Evolutionary conservation across 495 filamentous ascomycete genomes (phyloP), one percentile per base, ranked within the genome.

Genomic region (Amniculicola lignicola): DNA sequence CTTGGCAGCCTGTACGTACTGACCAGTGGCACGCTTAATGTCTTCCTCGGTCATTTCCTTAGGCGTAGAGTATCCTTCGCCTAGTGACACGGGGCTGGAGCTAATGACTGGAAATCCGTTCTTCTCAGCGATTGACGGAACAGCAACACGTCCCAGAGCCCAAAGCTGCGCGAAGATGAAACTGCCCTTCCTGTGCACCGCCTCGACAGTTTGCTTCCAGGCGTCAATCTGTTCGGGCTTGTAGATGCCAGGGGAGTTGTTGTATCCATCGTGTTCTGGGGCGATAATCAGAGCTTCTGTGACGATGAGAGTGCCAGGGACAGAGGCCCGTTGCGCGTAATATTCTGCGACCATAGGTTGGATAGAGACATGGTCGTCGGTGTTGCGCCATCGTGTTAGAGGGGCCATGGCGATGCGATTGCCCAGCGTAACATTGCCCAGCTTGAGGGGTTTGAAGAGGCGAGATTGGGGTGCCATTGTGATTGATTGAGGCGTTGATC

Each of bases 131-230:
- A 69, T 69, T 0, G 74, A 58, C 31, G 67, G 57, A 0, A 81
- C 78, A 3, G 76, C 69, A 6, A 40, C 47, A n/a, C 87, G 79
- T 14, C 87, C 87, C 4, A 85, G 67, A 0, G 79, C 78, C 82
- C 84, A 87, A 10, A 90, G 73, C 71, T 90, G 87, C 29, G 74
- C 48, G 69, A 73, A 85, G 59, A 90, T 88, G 61, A 73, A 80
- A 44, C 75, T 73, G 40, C 81, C 79, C 35, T 81, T 80, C 25
- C 72, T 72, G 72, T 90, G 87, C 9, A 90, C 85, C 12, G 77
- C 80, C 44, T 81, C 79, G 6, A 82, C 85, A 27, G 89, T 67
- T 23, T 71, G 62, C 40, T 76, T 79, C 87, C 85, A 89, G 0
- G 73, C 78, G 3, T 64, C 69, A 55, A 83, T 79, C 55, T 90